Evolutionary conservation across 441 rosid genomes (phyloP).

Genomic region (Gossypium gossypioides): DNA sequence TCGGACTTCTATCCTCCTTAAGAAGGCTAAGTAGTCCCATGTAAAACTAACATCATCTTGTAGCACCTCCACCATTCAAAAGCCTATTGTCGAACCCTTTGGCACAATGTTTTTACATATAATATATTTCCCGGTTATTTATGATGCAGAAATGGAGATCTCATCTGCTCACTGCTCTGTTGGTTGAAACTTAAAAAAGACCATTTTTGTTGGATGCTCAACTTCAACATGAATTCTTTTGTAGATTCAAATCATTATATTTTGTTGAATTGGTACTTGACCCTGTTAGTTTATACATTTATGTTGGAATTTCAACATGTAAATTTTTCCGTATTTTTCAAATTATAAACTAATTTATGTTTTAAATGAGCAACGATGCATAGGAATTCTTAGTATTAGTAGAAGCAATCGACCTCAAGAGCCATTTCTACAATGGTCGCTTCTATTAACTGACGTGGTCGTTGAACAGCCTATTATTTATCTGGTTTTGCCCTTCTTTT

Average conservation of each 20-base stretch:
- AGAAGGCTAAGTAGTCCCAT: slow-evolving; percentile 35
- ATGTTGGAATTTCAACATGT: background rate
- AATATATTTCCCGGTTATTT: background rate
- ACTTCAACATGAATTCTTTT: background rate
- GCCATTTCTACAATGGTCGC: no score
- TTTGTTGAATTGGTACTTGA: background rate
- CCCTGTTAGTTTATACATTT: background rate
- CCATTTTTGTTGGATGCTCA: background rate
- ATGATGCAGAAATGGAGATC: background rate
- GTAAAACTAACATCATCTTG: background rate
- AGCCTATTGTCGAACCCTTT: background rate
- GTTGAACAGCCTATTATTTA: no score
- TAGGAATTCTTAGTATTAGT: no score
- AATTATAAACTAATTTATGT: background rate
- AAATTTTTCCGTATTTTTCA: background rate
- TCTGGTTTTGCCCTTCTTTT: no score
- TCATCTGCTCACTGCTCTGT: background rate
- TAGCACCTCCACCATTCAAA: background rate
- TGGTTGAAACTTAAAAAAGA: background rate
- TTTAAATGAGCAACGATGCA: no score
- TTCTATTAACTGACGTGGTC: no score
- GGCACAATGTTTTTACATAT: background rate
- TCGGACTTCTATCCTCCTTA: slow-evolving; percentile 40
- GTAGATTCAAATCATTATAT: background rate
- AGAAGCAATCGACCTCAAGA: no score